Evolutionary conservation across 345 rosid species (phyloP), one percentile per base, ranked within the genome.

Genomic region (Raphanus sativus): DNA sequence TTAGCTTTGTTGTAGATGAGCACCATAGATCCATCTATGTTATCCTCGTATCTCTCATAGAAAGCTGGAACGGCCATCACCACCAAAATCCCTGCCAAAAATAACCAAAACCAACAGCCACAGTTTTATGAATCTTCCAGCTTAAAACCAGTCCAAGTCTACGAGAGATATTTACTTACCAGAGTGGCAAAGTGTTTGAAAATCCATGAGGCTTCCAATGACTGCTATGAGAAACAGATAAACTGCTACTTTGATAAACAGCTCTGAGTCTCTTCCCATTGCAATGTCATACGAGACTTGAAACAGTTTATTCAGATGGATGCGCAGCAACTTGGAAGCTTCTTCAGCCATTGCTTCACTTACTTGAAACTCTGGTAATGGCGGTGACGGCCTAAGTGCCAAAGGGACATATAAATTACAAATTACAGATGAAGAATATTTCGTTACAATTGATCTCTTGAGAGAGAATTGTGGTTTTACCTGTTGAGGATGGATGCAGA

Each of bases 401-500:
- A 15, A 70, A 33, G 11, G 55, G 36, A 65, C 3, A 26, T 25
- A 13, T 45, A 45, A 25, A 25, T 8, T 16, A 69, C 16, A 30
- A 58, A 29, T 28, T 56, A 42, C 9, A 7, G 45, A 6, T 13
- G 8, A 33, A 61, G 16, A 28, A 74, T 7, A 60, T 33, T 40
- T 11, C 26, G 4, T 48, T 21, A 42, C 15, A 6, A 2, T 21
- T n/a, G 24, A 62, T 61, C 60, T 40, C 10, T 61, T 50, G 32
- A 11, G 10, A 33, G 34, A 61, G 45, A 32, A 32, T 2, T 26
- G 0, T 24, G 26, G 13, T 21, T 61, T 73, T 85, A 91, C 98
- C 98, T 75, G 81, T 90, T 93, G 72, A 96, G 96, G 81, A 90
- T 81, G 38, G 97, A 86, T 12, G 99, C 99, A 75, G 97, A 90